Evolutionary conservation across 495 filamentous ascomycete genomes (phyloP).

Genomic region (Daldinia decipiens): DNA sequence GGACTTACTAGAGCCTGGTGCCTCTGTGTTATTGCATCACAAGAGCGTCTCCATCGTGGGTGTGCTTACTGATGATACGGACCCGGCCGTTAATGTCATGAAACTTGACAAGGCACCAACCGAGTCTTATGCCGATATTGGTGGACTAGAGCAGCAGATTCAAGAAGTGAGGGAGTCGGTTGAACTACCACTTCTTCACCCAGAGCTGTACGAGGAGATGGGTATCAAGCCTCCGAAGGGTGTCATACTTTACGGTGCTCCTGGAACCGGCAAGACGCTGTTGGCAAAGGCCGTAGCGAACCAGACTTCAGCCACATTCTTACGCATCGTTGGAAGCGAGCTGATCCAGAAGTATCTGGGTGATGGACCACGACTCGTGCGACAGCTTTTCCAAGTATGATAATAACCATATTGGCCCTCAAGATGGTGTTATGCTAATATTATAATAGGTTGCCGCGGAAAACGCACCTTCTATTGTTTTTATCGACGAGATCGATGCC

Average conservation of each 20-base stretch:
- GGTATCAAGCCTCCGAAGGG: constrained; percentile 99
- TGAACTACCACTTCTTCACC: constrained; percentile 93
- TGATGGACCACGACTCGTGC: constrained; percentile 92
- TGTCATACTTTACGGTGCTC: constrained; percentile 98
- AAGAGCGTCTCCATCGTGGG: constrained; percentile 98
- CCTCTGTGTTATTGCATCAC: constrained; percentile 94
- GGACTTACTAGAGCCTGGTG: constrained; percentile 95
- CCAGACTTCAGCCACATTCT: constrained; percentile 97
- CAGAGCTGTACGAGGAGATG: constrained; percentile 99
- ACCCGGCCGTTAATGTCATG: constrained; percentile 97
- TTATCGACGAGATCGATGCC: constrained; percentile 99
- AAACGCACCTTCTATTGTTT: constrained; percentile 96
- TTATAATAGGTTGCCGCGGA: constrained; percentile 80
- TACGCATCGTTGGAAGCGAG: constrained; percentile 97
- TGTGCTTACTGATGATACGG: constrained; percentile 95
- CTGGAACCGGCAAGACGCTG: constrained; percentile 96
- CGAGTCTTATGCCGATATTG: constrained; percentile 98
- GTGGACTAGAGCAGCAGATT: constrained; percentile 93
- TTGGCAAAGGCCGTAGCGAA: constrained; percentile 98
- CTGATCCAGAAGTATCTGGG: constrained; percentile 99
- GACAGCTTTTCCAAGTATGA: constrained; percentile 90
- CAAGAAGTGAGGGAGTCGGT: constrained; percentile 98
- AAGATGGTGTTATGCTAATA: constrained; percentile 37
- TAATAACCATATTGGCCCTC: neutral
- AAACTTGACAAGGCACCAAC: constrained; percentile 99